Evolutionary conservation across 345 rosid genomes (phyloP).

Genomic region (Mercurialis annua): DNA sequence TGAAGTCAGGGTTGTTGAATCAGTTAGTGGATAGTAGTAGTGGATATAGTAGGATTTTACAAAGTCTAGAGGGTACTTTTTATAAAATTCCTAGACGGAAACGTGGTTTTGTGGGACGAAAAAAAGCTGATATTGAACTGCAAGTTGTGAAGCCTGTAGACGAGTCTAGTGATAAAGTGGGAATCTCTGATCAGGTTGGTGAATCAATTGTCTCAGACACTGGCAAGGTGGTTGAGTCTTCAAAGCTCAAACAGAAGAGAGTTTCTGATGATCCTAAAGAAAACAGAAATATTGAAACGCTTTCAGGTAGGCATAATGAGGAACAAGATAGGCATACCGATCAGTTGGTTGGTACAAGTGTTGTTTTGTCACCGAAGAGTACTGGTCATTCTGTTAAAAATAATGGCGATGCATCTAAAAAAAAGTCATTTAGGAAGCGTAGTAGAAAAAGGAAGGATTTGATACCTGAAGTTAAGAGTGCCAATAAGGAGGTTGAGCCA

Average conservation of each 20-base stretch:
- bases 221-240: conserved; percentile 29
- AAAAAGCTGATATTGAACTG: conserved; percentile 47
- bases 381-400: conserved; percentile 12
- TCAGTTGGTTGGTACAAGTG: conserved; percentile 33
- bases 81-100: conserved; percentile 73
- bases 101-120: conserved; percentile 75
- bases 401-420: conserved; percentile 20
- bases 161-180: conserved; percentile 35
- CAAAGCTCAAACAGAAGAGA: conserved; percentile 39
- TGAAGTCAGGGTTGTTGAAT: conserved; percentile 38
- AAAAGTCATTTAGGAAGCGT: conserved; percentile 38
- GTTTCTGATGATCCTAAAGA: conserved; percentile 36
- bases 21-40: conserved; percentile 31
- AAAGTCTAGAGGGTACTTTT: conserved; percentile 45
- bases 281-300: conserved; percentile 22
- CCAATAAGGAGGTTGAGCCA: conserved; percentile 40
- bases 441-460: conserved; percentile 51
- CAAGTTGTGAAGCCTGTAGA: conserved; percentile 36
- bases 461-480: conserved; percentile 22
- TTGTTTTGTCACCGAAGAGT: conserved; percentile 15
- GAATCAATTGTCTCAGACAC: conserved; percentile 38
- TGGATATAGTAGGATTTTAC: conserved; percentile 43
- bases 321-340: conserved; percentile 37
- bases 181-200: conserved; percentile 29
- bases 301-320: conserved; percentile 35